Evolutionary conservation across 257 asterid species (phyloP), one percentile per base, ranked within the genome.

Genomic region (Echium plantagineum): DNA sequence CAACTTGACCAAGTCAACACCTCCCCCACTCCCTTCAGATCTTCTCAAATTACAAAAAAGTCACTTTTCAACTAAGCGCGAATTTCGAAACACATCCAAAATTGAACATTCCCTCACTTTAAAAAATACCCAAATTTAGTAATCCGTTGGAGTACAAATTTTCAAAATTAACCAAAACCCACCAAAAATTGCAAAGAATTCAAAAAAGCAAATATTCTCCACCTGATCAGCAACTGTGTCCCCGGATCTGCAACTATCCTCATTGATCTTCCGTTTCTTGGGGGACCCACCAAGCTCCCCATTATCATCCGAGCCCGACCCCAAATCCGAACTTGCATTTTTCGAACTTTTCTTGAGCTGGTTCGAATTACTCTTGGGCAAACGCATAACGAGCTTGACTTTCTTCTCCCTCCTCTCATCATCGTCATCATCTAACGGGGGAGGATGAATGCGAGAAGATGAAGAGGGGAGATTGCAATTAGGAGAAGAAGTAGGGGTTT

Each of bases 351-450:
- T 71, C 81, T 26, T 64, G 52, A 53, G 54, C 62, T 16, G 52
- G 59, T 32, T 66, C 65, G 63, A 65, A 63, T 65, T 63, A 56
- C 32, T 28, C 10, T 49, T 60, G 18, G 97, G 97, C 69, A 89
- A 64, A 8, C 90, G 93, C 9, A 83, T 86, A 5, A 83, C 94
- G 58, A 89, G 86, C 81, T 89, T 89, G 71, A 89, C 95, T 75
- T 89, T 86, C 79, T 86, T 89, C 86, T 84, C 79, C 71, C 78
- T 80, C 68, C 95, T 72, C 66, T 93, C 96, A 71, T 93, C 96
- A 6, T 89, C 97, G 16, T 81, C 87, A 52, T 89, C 94, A 6
- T 24, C 26, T 4, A 28, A 28, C 63, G 79, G 84, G 7, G 77
- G 68, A 26, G 62, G 61, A 59, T 22, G 74, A 58, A 63, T 28